Percentiles rank a stretch among this genome's conserved stretches.
Conservation (phyloP, 139 green algal genomes). For the Closterium sp. region DNA sequence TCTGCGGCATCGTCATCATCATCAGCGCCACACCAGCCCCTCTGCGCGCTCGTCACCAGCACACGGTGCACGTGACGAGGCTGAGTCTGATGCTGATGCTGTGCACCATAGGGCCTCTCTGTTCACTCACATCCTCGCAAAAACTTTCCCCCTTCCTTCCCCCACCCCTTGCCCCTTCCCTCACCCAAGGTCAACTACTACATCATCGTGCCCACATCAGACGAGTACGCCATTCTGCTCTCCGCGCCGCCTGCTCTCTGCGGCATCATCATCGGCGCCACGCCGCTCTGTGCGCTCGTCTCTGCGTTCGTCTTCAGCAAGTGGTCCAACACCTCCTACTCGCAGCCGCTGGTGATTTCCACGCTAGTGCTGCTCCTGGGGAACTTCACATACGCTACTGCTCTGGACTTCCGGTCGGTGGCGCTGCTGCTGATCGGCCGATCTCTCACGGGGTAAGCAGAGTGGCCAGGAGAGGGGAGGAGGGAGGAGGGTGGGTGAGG, state of each 20-base stretch:
- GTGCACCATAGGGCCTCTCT: too few relatives aligned
- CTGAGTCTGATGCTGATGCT: too few relatives aligned
- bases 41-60: too few relatives aligned
- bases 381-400: constrained; percentile 45
- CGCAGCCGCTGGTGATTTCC: constrained; percentile 22
- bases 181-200: constrained; percentile 50
- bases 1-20: constrained; percentile 51
- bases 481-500: not conserved
- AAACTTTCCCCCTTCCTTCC: not conserved
- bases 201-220: constrained; percentile 48
- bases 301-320: constrained; percentile 50
- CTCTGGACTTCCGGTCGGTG: constrained; percentile 39
- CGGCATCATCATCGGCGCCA: constrained; percentile 50
- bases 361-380: constrained; percentile 37
- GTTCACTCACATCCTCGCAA: too few relatives aligned
- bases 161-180: not conserved
- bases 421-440: constrained; percentile 43
- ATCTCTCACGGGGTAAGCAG: constrained; percentile 21
- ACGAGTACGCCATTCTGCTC: constrained; percentile 46
- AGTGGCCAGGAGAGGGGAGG: not conserved
- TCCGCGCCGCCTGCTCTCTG: constrained; percentile 29
- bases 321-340: constrained; percentile 53
- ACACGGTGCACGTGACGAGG: too few relatives aligned
- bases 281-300: constrained; percentile 26
- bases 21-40: too few relatives aligned